These are phyloP conservation scores for Penicillium macrosclerotiorum DNA, from an alignment of 495 filamentous ascomycete species.

Conservation along the genomic window DNA sequence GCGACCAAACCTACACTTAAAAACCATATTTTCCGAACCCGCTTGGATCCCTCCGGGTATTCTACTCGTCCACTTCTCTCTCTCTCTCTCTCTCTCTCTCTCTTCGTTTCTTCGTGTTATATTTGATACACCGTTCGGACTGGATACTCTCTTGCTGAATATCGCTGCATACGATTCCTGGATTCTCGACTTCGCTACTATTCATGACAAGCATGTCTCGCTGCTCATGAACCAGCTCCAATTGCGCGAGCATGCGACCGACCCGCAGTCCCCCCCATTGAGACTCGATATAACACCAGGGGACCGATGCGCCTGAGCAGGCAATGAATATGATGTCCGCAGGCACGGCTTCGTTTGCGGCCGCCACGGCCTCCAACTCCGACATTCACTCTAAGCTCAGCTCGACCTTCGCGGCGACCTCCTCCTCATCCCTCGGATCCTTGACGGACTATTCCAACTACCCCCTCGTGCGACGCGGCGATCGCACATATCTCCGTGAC, in stretches of 20 bases:
- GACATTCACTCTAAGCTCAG: constrained; percentile 41
- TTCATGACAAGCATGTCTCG: constrained; percentile 15
- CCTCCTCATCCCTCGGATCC: constrained; percentile 38
- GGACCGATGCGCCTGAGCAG: constrained; percentile 23
- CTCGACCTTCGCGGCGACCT: constrained; percentile 38
- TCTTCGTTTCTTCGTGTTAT: not conserved
- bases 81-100: not conserved
- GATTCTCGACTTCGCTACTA: not conserved
- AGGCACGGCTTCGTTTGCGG: constrained; percentile 26
- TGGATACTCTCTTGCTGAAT: no score
- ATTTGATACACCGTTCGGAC: not conserved
- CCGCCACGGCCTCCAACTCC: constrained; percentile 34
- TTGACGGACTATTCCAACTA: constrained; percentile 47
- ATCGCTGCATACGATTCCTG: not conserved
- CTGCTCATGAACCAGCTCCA: constrained; percentile 21
- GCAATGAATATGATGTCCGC: constrained; percentile 38
- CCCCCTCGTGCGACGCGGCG: constrained; percentile 70
- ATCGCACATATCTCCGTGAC: constrained; percentile 80
- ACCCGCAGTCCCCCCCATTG: constrained; percentile 22
- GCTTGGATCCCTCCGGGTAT: constrained; percentile 9
- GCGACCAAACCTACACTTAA: constrained; percentile 9
- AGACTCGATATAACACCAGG: constrained; percentile 15
- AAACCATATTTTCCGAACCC: constrained; percentile 15
- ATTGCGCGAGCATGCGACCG: constrained; percentile 35
- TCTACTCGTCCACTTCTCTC: constrained; percentile 6